A percentile compares a stretch with the other conserved stretches of the same genome.
phyloP scores from a whole-genome alignment of 345 rosid genomes.

The Murraya koenigii region DNA sequence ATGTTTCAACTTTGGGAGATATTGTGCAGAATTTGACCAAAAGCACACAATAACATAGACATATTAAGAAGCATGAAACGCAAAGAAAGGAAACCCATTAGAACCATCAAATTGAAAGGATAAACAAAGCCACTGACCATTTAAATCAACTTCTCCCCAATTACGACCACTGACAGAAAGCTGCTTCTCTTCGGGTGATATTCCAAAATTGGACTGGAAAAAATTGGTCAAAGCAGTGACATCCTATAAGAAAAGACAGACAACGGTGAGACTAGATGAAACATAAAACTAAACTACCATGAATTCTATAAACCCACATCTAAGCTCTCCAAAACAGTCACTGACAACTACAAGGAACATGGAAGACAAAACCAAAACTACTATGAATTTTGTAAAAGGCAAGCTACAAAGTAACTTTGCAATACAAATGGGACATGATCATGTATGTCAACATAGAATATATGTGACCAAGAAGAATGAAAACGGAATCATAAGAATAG shows the following conservation, averaged over 20 bases:
- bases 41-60: background rate
- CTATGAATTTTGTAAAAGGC: background rate
- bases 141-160: conserved; percentile 96
- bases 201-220: conserved; percentile 71
- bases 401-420: background rate
- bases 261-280: background rate
- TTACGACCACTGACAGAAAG: conserved; percentile 92
- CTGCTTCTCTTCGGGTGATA: conserved; percentile 80
- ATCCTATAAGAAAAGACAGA: conserved; percentile 49
- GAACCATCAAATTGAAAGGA: background rate
- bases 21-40: background rate
- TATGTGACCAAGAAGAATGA: background rate
- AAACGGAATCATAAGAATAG: background rate
- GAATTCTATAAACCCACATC: too few relatives aligned
- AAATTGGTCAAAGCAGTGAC: conserved; percentile 62
- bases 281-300: too few relatives aligned
- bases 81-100: background rate
- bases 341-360: background rate
- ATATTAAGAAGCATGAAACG: background rate
- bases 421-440: background rate
- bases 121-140: conserved; percentile 44
- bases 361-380: background rate
- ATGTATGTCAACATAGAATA: background rate
- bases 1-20: background rate
- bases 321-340: background rate